These are phyloP conservation scores for Neopestalotiopsis sp. DNA, from an alignment of 2,329 filamentous ascomycete species.

Conservation along the genomic window DNA sequence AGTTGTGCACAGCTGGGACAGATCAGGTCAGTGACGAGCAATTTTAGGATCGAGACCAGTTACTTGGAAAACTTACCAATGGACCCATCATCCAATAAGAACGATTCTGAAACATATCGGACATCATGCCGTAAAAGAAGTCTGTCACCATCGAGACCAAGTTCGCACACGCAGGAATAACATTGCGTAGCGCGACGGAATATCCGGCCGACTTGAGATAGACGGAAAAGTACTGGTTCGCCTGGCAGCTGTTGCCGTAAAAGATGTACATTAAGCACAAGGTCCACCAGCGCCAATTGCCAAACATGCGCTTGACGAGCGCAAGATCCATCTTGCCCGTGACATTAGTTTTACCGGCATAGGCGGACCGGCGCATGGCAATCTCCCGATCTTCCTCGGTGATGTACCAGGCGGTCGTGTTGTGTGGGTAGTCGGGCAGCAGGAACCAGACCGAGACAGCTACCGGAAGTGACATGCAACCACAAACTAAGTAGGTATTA, in stretches of 20 bases:
- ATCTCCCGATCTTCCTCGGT: constrained; percentile 28
- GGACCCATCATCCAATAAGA: constrained; percentile 19
- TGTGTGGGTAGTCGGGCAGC: constrained; percentile 34
- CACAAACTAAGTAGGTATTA: constrained; percentile 13
- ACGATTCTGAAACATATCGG: constrained; percentile 18
- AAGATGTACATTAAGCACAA: constrained; percentile 11
- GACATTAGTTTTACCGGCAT: constrained; percentile 31
- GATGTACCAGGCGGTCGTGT: constrained; percentile 32
- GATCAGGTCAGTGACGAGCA: neutral
- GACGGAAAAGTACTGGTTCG: constrained; percentile 28
- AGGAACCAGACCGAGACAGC: constrained; percentile 32
- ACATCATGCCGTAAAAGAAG: constrained; percentile 20
- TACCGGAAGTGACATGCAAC: constrained; percentile 35
- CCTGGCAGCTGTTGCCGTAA: constrained; percentile 35
- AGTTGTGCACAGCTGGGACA: constrained; percentile 11
- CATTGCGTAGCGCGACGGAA: constrained; percentile 22
- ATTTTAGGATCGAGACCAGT: neutral
- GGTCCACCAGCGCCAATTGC: constrained; percentile 34
- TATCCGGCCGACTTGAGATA: constrained; percentile 26
- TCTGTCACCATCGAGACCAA: constrained; percentile 18
- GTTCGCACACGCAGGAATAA: constrained; percentile 24
- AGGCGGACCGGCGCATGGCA: constrained; percentile 28
- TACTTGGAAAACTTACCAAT: neutral
- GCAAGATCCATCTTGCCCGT: constrained; percentile 25
- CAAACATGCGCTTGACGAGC: constrained; percentile 31